Base-by-base conservation (phyloP, 2,329 filamentous ascomycete genomes). In the Cladobotryum protrusum region DNA sequence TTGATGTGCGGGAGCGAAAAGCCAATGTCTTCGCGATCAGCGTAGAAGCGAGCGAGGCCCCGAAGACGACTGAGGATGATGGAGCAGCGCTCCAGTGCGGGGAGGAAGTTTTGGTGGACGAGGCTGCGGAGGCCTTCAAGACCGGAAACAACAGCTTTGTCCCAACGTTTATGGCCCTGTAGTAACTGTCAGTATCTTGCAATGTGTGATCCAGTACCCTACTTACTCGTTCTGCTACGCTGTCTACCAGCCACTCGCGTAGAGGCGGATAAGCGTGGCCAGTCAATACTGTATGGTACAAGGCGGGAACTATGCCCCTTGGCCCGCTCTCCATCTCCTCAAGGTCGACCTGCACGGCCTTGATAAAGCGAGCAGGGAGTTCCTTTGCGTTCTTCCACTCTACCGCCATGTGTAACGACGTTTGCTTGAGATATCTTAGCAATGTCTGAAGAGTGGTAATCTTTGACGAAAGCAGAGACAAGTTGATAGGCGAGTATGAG, bases 81-180 rank as follows among this genome's bases (percentile, higher is more conserved):
- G 43, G 81, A 79, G 57, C 87, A 86, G 47, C 92, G 83, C 59
- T 97, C 90, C 2, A 97, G 74, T 1, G 89, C 89, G 0, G 93
- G 93, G 2, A 97, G 76, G 46, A 96, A 82, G 64, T 95, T 91
- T 62, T 96, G 86, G 61, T 96, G 91, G 0, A 90, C 75, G 12
- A 97, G 75, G 47, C 81, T 79, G 45, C 89, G 81, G 9, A 97
- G 76, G 48, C 82, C 85, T 52, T 88, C 83, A 17, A 96, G 84
- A 1, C 90, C 89, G 4, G 82, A 81, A 2, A 81, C 77, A 2
- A 95, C 86, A 5, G 87, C 85, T 61, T 92, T 95, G 55, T 97
- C 91, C 93, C 93, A 99, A 44, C 93, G 78, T 68, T 96, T 96
- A 60, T 95, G 88, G 1, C 90, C 90, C 86, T 93, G 37, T 9